phyloP scores from a whole-genome alignment of 495 filamentous ascomycete species.

The Aspergillus coremiiformis region DNA sequence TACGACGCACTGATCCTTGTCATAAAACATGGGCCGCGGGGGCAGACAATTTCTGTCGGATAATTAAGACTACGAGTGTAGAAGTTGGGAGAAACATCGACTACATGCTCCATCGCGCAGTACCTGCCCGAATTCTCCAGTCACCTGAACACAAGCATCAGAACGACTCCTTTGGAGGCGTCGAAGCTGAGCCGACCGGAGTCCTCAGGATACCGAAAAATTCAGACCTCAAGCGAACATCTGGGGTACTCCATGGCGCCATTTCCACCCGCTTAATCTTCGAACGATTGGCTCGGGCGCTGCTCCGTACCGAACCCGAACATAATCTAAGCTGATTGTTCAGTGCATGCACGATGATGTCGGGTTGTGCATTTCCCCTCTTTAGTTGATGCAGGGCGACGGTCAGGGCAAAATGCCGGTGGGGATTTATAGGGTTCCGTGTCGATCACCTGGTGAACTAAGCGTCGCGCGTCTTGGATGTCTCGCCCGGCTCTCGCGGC shows the following conservation, averaged over 20 bases:
- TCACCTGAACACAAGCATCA: too few relatives aligned
- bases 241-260: neutral
- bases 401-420: neutral
- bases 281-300: neutral
- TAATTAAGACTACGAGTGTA: too few relatives aligned
- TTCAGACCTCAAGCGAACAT: neutral
- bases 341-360: neutral
- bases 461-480: neutral
- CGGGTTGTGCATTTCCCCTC: neutral
- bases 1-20: neutral
- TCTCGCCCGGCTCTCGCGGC: neutral
- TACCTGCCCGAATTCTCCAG: too few relatives aligned
- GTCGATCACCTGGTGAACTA: neutral
- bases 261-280: too few relatives aligned
- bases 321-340: neutral
- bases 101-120: too few relatives aligned
- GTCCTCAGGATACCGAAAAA: neutral
- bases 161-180: too few relatives aligned
- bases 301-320: neutral
- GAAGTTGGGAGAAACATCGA: neutral
- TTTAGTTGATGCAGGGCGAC: neutral
- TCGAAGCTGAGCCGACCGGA: neutral
- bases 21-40: too few relatives aligned
- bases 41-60: too few relatives aligned
- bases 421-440: neutral